phyloP scores from a whole-genome alignment of 352 stramenopile species.

The Globisporangium nagaii region DNA sequence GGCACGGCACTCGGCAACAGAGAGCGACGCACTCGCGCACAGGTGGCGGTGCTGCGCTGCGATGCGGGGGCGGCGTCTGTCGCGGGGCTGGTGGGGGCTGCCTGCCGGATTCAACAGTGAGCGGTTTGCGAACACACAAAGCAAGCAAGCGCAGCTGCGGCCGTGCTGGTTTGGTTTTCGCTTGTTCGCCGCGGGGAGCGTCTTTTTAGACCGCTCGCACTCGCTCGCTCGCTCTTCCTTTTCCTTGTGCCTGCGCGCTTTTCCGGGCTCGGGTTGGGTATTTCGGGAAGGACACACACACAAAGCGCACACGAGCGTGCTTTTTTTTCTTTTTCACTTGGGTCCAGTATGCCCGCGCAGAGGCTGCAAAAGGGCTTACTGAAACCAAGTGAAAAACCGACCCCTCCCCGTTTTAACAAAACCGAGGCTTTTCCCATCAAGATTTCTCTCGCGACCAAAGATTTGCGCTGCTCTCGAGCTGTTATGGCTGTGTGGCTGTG shows the following conservation, averaged over 20 bases:
- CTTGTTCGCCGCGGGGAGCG: constrained; percentile 1
- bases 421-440: not conserved
- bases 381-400: constrained; percentile 1
- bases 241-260: too few species aligned
- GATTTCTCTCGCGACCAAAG: too few species aligned
- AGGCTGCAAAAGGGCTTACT: not conserved
- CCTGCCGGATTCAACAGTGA: constrained; percentile 3
- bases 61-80: too few species aligned
- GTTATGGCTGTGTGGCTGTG: too few species aligned
- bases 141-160: not conserved
- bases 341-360: too few species aligned
- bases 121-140: constrained; percentile 2
- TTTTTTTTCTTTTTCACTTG: not conserved
- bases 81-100: not conserved
- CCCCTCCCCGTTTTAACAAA: not conserved
- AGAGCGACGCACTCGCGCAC: too few species aligned
- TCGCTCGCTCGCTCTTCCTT: not conserved
- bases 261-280: not conserved
- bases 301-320: not conserved
- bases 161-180: constrained; percentile 1
- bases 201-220: not conserved
- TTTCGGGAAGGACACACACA: not conserved
- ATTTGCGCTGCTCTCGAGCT: too few species aligned
- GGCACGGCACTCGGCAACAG: too few species aligned
- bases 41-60: too few species aligned